Evolutionary conservation across 1,139 yeast species (phyloP).

Genomic region (Saccharomyces hybrid): DNA sequence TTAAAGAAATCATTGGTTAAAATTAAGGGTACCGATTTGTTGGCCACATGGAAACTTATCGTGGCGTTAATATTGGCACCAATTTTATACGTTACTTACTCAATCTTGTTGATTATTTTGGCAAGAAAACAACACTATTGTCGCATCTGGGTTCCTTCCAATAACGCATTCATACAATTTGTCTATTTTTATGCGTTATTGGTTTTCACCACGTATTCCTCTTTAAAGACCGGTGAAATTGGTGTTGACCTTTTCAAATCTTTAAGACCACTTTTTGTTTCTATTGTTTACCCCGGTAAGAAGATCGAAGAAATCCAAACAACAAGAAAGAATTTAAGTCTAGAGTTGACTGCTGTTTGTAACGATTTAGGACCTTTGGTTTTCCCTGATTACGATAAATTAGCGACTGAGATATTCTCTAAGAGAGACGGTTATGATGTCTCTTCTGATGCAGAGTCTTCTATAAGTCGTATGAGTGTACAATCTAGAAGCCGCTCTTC

Average conservation of each 20-base stretch:
- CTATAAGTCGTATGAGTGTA: background rate
- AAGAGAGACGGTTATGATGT: constrained; percentile 10
- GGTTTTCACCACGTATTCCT: constrained; percentile 53
- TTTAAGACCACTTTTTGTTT: constrained; percentile 52
- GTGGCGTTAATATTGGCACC: constrained; percentile 67
- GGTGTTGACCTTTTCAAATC: constrained; percentile 70
- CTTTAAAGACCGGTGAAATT: constrained; percentile 64
- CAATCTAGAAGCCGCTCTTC: constrained; percentile 26
- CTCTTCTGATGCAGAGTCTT: constrained; percentile 9
- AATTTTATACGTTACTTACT: constrained; percentile 54
- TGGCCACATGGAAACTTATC: constrained; percentile 72
- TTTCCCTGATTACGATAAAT: constrained; percentile 47
- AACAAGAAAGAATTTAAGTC: constrained; percentile 32
- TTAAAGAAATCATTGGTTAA: constrained; percentile 61
- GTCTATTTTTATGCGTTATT: constrained; percentile 38
- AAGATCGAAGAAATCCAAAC: constrained; percentile 40
- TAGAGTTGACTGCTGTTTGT: constrained; percentile 45
- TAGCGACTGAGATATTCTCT: constrained; percentile 8
- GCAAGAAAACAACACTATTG: constrained; percentile 30
- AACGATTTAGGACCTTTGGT: constrained; percentile 59
- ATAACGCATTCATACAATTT: constrained; percentile 29
- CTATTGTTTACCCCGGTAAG: constrained; percentile 44
- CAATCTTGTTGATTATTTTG: constrained; percentile 46
- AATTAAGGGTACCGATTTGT: constrained; percentile 63
- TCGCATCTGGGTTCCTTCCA: constrained; percentile 37